Evolutionary conservation across 169 alveolate genomes (phyloP), one percentile per base, ranked within the genome.

Genomic region (Eimeria acervulina): DNA sequence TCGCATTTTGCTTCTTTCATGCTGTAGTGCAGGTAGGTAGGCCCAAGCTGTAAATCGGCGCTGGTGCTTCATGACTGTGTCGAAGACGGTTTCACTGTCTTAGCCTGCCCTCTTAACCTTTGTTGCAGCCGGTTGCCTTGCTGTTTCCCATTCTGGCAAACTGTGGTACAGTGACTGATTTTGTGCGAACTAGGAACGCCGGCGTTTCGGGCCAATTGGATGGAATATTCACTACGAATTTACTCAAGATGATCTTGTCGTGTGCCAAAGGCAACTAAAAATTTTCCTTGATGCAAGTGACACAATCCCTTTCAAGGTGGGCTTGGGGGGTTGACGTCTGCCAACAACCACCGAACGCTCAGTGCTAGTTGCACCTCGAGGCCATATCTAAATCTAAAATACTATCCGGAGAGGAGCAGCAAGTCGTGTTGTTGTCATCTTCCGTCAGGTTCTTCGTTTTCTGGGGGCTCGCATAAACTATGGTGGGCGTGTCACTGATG

Each of bases 401-500:
- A 17, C 15, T 31, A 6, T 44, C n/a, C 40, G 47, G 0, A 21
- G 15, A 13, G 13, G 52, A 83, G 52, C 72, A n/a, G 0, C 0
- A 28, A 31, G 31, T 15, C 10, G 12, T 19, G 74, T 10, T 21
- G 44, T 51, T 44, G 38, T n/a, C 38, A 59, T 61, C 66, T 38
- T 8, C 36, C 36, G 26, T n/a, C 59, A 93, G 96, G 96, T 93
- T 33, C 89, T 99, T 93, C 98, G 98, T 68, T 99, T 98, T 95
- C 99, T 99, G 99, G 99, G 99, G 66, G 98, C 99, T 72, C 99
- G 98, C 91, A 99, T 99, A 33, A 98, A 99, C 97, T 99, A 99
- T 95, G 99, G 99, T 40, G 99, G 99, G 59, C 98, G 99, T 93
- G 99, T 99, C 89, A 99, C 99, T 95, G 99, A 99, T 96, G 99